phyloP scores from a whole-genome alignment of 768 basidiomycete genomes.

The Pseudohyphozyma bogoriensis region DNA sequence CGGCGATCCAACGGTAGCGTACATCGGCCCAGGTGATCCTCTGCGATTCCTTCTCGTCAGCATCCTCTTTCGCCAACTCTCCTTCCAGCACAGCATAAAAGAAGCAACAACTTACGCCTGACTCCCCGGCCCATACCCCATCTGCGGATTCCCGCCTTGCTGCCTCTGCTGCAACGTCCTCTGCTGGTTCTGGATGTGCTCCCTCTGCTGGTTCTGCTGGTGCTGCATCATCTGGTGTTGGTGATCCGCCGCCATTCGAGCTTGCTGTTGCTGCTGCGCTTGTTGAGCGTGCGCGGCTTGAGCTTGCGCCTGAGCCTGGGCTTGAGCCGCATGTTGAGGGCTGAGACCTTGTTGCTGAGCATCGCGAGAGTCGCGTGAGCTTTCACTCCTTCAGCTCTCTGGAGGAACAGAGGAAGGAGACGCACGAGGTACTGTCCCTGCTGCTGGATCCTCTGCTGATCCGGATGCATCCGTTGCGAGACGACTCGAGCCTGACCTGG shows the following conservation, averaged over 20 bases:
- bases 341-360: background rate
- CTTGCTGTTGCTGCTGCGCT: background rate
- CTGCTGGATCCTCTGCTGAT: conserved; percentile 3
- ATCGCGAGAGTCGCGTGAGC: no score
- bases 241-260: background rate
- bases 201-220: conserved; percentile 11
- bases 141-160: background rate
- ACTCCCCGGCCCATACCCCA: conserved; percentile 8
- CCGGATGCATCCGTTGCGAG: background rate
- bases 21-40: conserved; percentile 22
- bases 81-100: no score
- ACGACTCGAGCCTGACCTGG: background rate
- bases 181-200: conserved; percentile 7
- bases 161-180: no score
- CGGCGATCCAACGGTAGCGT: conserved; percentile 10
- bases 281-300: no score
- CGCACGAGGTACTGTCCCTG: conserved; percentile 2
- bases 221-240: conserved; percentile 23
- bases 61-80: no score
- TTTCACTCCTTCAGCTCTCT: background rate
- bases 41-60: no score
- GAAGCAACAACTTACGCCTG: background rate
- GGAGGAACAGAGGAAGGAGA: background rate
- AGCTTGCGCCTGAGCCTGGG: no score
- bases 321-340: background rate